Base-by-base conservation (phyloP, 768 basidiomycete species). In the Suillus subluteus region DNA sequence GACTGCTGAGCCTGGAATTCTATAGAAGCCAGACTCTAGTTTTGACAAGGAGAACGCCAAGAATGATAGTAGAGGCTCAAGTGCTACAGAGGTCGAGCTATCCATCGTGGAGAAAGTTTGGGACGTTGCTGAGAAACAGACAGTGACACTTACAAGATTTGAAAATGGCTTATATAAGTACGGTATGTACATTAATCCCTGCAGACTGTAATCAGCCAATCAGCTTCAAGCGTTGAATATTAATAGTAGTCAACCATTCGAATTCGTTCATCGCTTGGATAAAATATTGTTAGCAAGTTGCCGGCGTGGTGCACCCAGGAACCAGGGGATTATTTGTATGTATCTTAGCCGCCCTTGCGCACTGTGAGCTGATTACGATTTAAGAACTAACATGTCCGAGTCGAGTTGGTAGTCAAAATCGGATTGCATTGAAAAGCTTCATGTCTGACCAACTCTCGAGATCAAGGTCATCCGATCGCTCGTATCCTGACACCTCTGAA, bases 1-100 rank as follows among this genome's bases (percentile, higher is more conserved):
- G 67, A 96, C 91, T 3, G 90, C 88, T 11, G 93, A 94, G 52
- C 93, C 93, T 9, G 93, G 94, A 18, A 95, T 78, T 67, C 84
- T 87, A 80, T 86, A 88, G 78, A 96, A 95, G 0, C 85, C 83
- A 18, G 82, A 80, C 77, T 93, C 88, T 4, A 88, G 71, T 2
- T 84, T 86, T 4, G 84, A 79, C 48, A 92, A 79, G 0, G 87
- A 83, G 56, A 85, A 82, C 3, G 91, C 84, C 54, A 96, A 78
- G 69, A 94, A 84, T 4, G 86, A 76, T 73, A 95, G 86, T 40
- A 95, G 66, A 15, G 86, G 84, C 68, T 85, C 82, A 35, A 86
- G 68, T 16, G 77, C 73, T 37, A 80, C 78, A 52, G 58, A 72
- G 59, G 66, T 64, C 43, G 78, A 68, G 73, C 74, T 74, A 68